Evolutionary conservation across 495 filamentous ascomycete genomes (phyloP).

Genomic region (Aspergillus kassunensis): DNA sequence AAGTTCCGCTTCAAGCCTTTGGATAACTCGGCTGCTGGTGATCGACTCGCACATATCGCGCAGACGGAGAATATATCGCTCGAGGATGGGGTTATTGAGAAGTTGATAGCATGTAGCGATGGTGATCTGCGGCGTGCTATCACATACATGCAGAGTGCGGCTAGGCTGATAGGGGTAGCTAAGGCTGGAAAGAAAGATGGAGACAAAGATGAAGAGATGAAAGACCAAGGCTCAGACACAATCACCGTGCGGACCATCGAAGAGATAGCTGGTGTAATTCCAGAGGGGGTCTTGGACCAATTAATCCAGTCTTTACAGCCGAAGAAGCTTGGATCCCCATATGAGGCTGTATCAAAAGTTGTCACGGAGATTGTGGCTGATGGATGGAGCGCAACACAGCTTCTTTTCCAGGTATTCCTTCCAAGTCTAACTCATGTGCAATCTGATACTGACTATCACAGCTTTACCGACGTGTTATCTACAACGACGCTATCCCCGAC

Average conservation of each 20-base stretch:
- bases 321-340: slow-evolving; percentile 56
- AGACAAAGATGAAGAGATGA: slow-evolving; percentile 49
- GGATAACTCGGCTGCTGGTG: slow-evolving; percentile 74
- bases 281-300: slow-evolving; percentile 62
- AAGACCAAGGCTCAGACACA: slow-evolving; percentile 30
- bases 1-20: slow-evolving; percentile 98
- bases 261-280: slow-evolving; percentile 95
- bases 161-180: slow-evolving; percentile 66
- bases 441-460: slow-evolving; percentile 28
- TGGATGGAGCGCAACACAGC: slow-evolving; percentile 95
- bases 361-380: slow-evolving; percentile 91
- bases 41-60: slow-evolving; percentile 76
- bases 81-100: slow-evolving; percentile 74
- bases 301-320: slow-evolving; percentile 78
- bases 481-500: slow-evolving; percentile 77
- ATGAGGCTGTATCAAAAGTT: slow-evolving; percentile 68
- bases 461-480: slow-evolving; percentile 80
- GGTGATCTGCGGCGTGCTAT: slow-evolving; percentile 95
- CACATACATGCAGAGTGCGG: slow-evolving; percentile 90
- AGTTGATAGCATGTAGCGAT: slow-evolving; percentile 81
- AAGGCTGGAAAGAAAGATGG: slow-evolving; percentile 42
- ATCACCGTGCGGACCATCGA: slow-evolving; percentile 79
- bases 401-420: slow-evolving; percentile 65
- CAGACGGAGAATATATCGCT: slow-evolving; percentile 66
- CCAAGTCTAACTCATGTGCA: not conserved